These are phyloP conservation scores for Tricholoma sp. DNA, from an alignment of 768 basidiomycete species.

Conservation along the genomic window DNA sequence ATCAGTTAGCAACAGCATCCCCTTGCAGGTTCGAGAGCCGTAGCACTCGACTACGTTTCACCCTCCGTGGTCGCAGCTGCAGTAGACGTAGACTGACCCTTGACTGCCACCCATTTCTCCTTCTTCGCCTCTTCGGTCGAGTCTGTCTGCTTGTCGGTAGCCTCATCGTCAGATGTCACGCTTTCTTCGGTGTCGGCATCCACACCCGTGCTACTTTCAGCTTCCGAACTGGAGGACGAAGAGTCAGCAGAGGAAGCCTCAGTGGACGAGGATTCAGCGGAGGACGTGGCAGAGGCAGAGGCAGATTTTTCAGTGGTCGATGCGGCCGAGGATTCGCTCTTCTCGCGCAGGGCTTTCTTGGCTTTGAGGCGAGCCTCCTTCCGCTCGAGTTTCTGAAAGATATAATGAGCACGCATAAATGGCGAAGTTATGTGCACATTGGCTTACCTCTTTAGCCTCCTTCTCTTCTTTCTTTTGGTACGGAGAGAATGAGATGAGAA, in stretches of 20 bases:
- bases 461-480: conserved; percentile 43
- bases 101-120: conserved; percentile 80
- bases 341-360: conserved; percentile 40
- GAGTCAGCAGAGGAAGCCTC: conserved; percentile 18
- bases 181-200: conserved; percentile 78
- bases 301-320: conserved; percentile 32
- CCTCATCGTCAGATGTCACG: conserved; percentile 74
- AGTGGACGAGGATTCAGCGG: background rate
- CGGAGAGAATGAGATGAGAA: conserved; percentile 6
- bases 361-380: conserved; percentile 52
- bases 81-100: conserved; percentile 34
- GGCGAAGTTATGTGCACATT: background rate
- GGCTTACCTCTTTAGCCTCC: conserved; percentile 50
- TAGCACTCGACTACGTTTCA: background rate
- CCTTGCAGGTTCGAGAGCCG: background rate
- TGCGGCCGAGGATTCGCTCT: conserved; percentile 30
- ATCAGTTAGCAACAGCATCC: background rate
- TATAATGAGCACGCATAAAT: background rate
- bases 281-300: conserved; percentile 16
- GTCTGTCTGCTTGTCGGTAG: conserved; percentile 40
- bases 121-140: conserved; percentile 31
- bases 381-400: conserved; percentile 47
- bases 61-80: conserved; percentile 15
- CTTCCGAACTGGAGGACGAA: conserved; percentile 49
- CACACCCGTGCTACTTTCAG: conserved; percentile 50